These are phyloP conservation scores for Lepidium campestre DNA, from an alignment of 441 rosid species.

Conservation along the genomic window DNA sequence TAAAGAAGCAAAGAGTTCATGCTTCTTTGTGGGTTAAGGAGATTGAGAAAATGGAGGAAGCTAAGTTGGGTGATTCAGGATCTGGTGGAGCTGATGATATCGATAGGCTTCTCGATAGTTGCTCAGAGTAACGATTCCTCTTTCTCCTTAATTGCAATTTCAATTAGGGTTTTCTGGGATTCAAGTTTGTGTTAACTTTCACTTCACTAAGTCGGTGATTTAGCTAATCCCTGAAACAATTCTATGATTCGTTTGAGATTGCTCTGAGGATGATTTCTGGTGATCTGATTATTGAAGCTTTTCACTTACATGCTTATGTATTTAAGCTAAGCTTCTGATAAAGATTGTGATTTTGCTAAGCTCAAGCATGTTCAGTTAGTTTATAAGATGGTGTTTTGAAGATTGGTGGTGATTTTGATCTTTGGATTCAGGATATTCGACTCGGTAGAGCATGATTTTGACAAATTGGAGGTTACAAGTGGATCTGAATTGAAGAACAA, in stretches of 20 bases:
- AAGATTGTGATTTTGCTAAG: not conserved
- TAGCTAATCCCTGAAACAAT: not conserved
- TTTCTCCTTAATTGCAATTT: not conserved
- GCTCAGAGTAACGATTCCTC: constrained; percentile 53
- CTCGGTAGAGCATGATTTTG: constrained; percentile 51
- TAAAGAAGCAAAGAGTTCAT: constrained; percentile 89
- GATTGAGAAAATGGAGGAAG: constrained; percentile 77
- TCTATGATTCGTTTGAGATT: not conserved
- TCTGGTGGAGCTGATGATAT: constrained; percentile 56
- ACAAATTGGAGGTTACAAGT: constrained; percentile 45
- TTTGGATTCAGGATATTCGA: constrained; percentile 53
- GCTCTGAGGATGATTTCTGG: not conserved
- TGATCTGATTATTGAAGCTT: not conserved
- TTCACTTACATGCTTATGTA: not conserved
- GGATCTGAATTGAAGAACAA: constrained; percentile 68
- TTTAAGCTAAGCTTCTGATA: not conserved
- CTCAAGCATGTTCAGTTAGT: not conserved
- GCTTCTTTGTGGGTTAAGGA: constrained; percentile 86
- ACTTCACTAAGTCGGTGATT: not conserved
- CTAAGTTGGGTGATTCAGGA: constrained; percentile 48
- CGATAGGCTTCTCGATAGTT: constrained; percentile 76
- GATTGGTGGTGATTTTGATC: not conserved
- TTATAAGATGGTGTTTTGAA: not conserved
- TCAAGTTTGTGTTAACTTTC: not conserved
- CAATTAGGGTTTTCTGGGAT: not conserved